phyloP scores from a whole-genome alignment of 1,139 yeast species.

The Saccharomyces hybrid region DNA sequence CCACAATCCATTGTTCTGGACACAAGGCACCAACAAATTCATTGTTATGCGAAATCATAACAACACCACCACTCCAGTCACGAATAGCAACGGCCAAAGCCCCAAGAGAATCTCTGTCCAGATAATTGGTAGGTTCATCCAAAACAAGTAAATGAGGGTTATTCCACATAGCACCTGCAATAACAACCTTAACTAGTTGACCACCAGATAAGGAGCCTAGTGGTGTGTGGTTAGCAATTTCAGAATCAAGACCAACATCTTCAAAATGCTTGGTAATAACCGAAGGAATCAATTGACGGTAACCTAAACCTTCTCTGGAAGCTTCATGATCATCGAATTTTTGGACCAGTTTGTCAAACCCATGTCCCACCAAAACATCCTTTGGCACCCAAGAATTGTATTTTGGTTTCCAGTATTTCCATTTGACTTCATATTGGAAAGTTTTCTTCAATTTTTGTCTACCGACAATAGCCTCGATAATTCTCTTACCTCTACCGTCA shows the following conservation, averaged over 20 bases:
- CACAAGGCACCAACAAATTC: slow-evolving; percentile 96
- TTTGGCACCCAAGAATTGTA: slow-evolving; percentile 90
- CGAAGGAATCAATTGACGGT: slow-evolving; percentile 83
- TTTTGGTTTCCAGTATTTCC: slow-evolving; percentile 90
- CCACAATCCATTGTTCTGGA: slow-evolving; percentile 98
- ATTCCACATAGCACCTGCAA: slow-evolving; percentile 99
- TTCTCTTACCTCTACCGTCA: slow-evolving; percentile 86
- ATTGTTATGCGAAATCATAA: slow-evolving; percentile 94
- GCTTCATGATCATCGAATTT: slow-evolving; percentile 97
- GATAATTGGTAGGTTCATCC: slow-evolving; percentile 97
- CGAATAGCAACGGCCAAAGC: slow-evolving; percentile 95
- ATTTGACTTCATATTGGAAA: slow-evolving; percentile 92
- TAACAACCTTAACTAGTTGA: slow-evolving; percentile 93
- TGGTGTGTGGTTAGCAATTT: slow-evolving; percentile 96
- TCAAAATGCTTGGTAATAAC: slow-evolving; percentile 95
- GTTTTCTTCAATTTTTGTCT: slow-evolving; percentile 93
- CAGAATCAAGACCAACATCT: slow-evolving; percentile 95
- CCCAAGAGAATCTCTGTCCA: slow-evolving; percentile 95
- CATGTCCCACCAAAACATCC: slow-evolving; percentile 69
- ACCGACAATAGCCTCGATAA: slow-evolving; percentile 89
- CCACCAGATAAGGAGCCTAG: slow-evolving; percentile 97
- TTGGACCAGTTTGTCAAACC: slow-evolving; percentile 82
- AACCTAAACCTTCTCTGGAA: slow-evolving; percentile 96
- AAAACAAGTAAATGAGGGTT: slow-evolving; percentile 95
- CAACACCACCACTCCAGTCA: slow-evolving; percentile 97